A percentile compares a stretch with the other conserved stretches of the same genome.
phyloP scores from a whole-genome alignment of 2,329 filamentous ascomycete species.

The Oidium heveae region DNA sequence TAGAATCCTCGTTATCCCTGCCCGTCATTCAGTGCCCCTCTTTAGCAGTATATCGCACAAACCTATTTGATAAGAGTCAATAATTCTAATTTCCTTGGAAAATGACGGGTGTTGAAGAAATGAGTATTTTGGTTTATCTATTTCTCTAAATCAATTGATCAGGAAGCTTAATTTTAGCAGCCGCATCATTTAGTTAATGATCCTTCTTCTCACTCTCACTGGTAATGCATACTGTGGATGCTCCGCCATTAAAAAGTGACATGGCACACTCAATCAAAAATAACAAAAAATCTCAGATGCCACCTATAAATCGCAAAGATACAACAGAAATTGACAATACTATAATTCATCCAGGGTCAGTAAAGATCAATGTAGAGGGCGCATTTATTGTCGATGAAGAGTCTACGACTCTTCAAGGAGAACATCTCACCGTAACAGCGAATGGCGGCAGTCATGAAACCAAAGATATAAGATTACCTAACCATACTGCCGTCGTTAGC shows the following conservation, averaged over 20 bases:
- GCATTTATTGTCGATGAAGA: constrained; percentile 89
- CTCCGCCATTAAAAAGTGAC: not conserved
- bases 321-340: constrained; percentile 16
- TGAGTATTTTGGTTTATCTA: too few relatives aligned
- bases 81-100: too few relatives aligned
- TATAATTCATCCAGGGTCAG: constrained; percentile 37
- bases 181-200: too few relatives aligned
- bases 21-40: too few relatives aligned
- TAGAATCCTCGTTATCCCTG: too few relatives aligned
- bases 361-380: constrained; percentile 89
- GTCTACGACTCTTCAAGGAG: constrained; percentile 23
- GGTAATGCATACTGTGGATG: not conserved
- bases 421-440: constrained; percentile 8
- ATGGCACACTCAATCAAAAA: not conserved
- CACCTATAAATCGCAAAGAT: constrained; percentile 9
- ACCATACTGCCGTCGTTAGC: constrained; percentile 85
- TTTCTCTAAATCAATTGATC: too few relatives aligned
- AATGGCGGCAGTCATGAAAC: constrained; percentile 38
- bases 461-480: constrained; percentile 83
- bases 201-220: too few relatives aligned
- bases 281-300: not conserved
- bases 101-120: too few relatives aligned
- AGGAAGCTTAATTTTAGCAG: too few relatives aligned
- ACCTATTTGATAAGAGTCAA: too few relatives aligned
- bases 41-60: too few relatives aligned